Percentiles rank a stretch among this genome's conserved stretches.
These are phyloP conservation scores for Pythium brachiatum DNA, from an alignment of 352 stramenopile genomes.

Conservation along the genomic window DNA sequence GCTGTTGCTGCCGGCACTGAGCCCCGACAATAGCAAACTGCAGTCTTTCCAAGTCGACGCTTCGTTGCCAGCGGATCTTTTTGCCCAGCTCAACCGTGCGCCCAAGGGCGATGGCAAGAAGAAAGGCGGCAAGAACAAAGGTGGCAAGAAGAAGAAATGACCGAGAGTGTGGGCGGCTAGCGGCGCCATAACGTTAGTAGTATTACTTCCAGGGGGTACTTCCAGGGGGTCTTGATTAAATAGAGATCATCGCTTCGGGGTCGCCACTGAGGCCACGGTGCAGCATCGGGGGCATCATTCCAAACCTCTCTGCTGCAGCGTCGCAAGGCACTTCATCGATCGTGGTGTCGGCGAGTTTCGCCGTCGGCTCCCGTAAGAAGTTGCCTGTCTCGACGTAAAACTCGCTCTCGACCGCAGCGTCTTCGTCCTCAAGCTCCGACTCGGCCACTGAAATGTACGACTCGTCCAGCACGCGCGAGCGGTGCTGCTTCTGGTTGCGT, in stretches of 20 bases:
- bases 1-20: slow-evolving; percentile 55
- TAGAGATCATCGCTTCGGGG: slow-evolving; percentile 28
- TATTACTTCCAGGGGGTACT: slow-evolving; percentile 6
- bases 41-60: slow-evolving; percentile 75
- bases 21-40: slow-evolving; percentile 56
- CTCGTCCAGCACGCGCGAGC: slow-evolving; percentile 19
- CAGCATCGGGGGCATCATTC: slow-evolving; percentile 10
- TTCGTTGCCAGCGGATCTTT: slow-evolving; percentile 66
- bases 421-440: slow-evolving; percentile 29
- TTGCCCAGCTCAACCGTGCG: slow-evolving; percentile 67
- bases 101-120: slow-evolving; percentile 74
- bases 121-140: slow-evolving; percentile 75
- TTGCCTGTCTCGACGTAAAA: slow-evolving; percentile 29
- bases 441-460: slow-evolving; percentile 30
- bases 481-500: slow-evolving; percentile 8
- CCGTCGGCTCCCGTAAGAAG: slow-evolving; percentile 21
- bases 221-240: slow-evolving; percentile 22
- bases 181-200: not conserved
- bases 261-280: slow-evolving; percentile 19
- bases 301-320: not conserved
- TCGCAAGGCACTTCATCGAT: slow-evolving; percentile 25
- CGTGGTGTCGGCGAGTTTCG: slow-evolving; percentile 19
- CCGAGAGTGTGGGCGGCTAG: not conserved
- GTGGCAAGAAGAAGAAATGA: slow-evolving; percentile 68
- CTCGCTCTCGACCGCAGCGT: slow-evolving; percentile 18